These are phyloP conservation scores for Leccinum aurantiacum DNA, from an alignment of 768 basidiomycete species.

Conservation along the genomic window DNA sequence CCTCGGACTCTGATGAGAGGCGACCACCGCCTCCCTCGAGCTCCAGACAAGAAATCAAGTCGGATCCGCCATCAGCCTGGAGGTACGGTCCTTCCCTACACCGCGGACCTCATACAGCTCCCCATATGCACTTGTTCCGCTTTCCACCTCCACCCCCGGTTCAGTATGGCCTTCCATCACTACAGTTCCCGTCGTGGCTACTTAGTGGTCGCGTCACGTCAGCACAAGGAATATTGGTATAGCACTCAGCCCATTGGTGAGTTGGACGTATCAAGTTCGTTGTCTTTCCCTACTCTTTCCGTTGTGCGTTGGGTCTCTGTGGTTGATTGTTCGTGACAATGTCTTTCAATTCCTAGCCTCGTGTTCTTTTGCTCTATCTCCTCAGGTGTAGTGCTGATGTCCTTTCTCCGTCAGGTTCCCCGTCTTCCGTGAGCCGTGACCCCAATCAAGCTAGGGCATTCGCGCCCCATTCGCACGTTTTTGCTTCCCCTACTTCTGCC, in stretches of 20 bases:
- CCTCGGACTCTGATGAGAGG: constrained; percentile 3
- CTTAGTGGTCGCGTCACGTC: constrained; percentile 11
- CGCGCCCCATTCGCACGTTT: no score
- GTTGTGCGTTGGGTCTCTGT: neutral
- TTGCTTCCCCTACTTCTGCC: no score
- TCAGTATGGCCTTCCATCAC: constrained; percentile 15
- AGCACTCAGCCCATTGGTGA: constrained; percentile 19
- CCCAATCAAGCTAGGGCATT: no score
- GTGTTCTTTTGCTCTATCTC: neutral
- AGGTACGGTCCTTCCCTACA: constrained; percentile 10
- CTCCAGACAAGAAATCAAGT: constrained; percentile 6
- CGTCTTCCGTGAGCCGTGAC: no score
- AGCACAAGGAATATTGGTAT: constrained; percentile 24
- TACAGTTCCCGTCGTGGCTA: constrained; percentile 19
- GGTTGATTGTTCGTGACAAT: constrained; percentile 2
- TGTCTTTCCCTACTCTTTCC: neutral
- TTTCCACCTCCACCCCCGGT: constrained; percentile 13
- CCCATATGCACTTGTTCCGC: constrained; percentile 9
- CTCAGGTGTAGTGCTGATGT: constrained; percentile 14
- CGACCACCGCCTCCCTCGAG: neutral
- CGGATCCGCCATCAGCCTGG: constrained; percentile 16
- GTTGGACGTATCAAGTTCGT: constrained; percentile 11
- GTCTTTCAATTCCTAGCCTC: neutral
- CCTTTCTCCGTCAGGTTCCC: no score
- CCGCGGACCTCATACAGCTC: constrained; percentile 5